Percentiles rank a stretch among this genome's conserved stretches.
Evolutionary conservation across 208 protist genomes (phyloP).

Genomic region (Naegleria gruberi): DNA sequence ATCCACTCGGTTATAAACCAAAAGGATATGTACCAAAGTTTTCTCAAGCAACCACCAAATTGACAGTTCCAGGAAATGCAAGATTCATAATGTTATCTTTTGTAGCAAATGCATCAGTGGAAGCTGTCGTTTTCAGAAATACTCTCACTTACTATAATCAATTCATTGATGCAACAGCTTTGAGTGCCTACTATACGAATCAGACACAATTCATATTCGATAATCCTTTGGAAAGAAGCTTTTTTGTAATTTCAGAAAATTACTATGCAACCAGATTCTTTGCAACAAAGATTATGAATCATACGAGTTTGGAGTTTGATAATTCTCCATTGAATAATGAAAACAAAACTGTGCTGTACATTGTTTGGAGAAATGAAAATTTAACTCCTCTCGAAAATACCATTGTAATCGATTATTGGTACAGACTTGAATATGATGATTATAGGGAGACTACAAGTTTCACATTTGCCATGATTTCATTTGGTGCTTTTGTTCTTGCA

Average conservation of each 20-base stretch:
- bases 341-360: not conserved
- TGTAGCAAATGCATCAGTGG: not conserved
- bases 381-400: not conserved
- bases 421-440: not conserved
- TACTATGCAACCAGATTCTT: not conserved
- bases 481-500: not conserved
- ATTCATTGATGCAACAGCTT: not conserved
- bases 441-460: not conserved
- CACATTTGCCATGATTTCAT: not conserved
- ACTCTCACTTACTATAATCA: not conserved
- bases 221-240: not conserved
- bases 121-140: not conserved
- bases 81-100: not conserved
- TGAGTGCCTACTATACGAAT: too few species aligned
- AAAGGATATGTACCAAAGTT: not conserved
- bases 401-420: not conserved
- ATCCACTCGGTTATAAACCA: not conserved
- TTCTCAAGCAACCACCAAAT: not conserved
- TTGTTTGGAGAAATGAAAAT: not conserved
- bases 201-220: not conserved
- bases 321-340: not conserved
- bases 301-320: not conserved
- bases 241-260: not conserved
- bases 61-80: not conserved
- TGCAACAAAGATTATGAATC: not conserved